Evolutionary conservation across 129 eudicot species (phyloP).

Genomic region (Flaveria robusta): DNA sequence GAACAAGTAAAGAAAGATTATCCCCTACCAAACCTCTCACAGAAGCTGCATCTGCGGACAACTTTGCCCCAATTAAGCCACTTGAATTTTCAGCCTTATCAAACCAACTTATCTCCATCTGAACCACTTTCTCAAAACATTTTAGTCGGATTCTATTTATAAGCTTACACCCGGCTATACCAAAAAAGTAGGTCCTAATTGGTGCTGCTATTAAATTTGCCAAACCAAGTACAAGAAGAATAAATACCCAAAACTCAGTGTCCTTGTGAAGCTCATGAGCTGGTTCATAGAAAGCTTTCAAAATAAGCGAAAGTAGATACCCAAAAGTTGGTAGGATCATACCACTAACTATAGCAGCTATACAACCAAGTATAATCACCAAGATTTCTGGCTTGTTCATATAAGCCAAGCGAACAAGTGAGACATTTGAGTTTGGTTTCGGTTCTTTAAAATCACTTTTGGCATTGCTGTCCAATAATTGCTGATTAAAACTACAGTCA

Average conservation of each 20-base stretch:
- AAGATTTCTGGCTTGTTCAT: constrained; percentile 79
- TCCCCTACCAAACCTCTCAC: constrained; percentile 82
- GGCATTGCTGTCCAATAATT: constrained; percentile 34
- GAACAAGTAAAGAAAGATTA: constrained; percentile 65
- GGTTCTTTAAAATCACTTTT: constrained; percentile 23
- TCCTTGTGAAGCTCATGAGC: constrained; percentile 48
- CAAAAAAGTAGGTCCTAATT: constrained; percentile 57
- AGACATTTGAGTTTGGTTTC: constrained; percentile 39
- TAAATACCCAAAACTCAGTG: constrained; percentile 67
- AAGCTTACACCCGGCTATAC: constrained; percentile 72
- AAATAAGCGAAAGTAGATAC: constrained; percentile 47
- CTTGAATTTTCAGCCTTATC: constrained; percentile 73
- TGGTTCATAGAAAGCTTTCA: constrained; percentile 53
- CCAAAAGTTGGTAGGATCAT: constrained; percentile 60
- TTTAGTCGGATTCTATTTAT: constrained; percentile 54
- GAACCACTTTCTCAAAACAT: constrained; percentile 67
- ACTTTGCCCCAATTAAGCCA: constrained; percentile 75
- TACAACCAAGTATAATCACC: constrained; percentile 46
- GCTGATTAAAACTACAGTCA: constrained; percentile 35
- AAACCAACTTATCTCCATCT: constrained; percentile 85
- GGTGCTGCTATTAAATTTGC: constrained; percentile 52
- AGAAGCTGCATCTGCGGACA: constrained; percentile 70
- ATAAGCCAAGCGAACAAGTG: constrained; percentile 58
- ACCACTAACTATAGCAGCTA: constrained; percentile 59
- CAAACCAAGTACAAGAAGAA: constrained; percentile 58